Percentiles rank a stretch among this genome's conserved stretches.
phyloP scores from a whole-genome alignment of 495 filamentous ascomycete genomes.

The Margaritispora aquatica region DNA sequence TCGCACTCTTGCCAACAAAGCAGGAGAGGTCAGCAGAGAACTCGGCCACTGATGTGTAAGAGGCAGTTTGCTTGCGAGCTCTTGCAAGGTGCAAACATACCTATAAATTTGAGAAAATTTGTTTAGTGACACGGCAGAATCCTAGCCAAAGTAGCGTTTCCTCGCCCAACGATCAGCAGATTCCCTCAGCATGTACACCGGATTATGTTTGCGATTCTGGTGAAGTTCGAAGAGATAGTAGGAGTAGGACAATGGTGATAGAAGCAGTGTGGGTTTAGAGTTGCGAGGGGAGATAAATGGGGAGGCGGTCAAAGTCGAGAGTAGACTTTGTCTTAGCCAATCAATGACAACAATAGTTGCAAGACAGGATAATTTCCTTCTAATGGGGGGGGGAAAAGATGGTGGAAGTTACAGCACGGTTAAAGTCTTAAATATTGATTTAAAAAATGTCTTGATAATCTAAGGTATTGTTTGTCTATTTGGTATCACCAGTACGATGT shows the following conservation, averaged over 20 bases:
- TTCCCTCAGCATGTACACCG: conserved; percentile 37
- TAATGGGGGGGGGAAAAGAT: neutral
- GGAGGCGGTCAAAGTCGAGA: neutral
- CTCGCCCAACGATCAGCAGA: conserved; percentile 39
- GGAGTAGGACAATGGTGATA: too few relatives aligned
- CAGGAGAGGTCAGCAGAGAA: neutral
- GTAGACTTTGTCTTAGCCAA: neutral
- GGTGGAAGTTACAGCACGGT: too few relatives aligned
- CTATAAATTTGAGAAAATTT: neutral
- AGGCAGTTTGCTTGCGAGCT: neutral
- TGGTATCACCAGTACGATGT: too few relatives aligned
- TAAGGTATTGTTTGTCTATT: too few relatives aligned
- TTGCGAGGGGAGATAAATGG: neutral
- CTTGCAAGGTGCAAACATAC: neutral
- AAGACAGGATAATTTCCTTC: neutral
- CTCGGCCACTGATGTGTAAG: neutral
- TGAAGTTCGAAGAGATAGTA: neutral
- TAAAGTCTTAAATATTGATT: too few relatives aligned
- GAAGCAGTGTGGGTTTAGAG: too few relatives aligned
- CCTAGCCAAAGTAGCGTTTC: conserved; percentile 37
- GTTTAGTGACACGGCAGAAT: neutral
- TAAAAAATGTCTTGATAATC: too few relatives aligned
- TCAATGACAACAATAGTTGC: neutral
- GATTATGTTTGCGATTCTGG: conserved; percentile 2
- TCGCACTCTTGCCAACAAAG: neutral